Evolutionary conservation across 257 asterid genomes (phyloP), one percentile per base, ranked within the genome.

Genomic region (Eucommia ulmoides): DNA sequence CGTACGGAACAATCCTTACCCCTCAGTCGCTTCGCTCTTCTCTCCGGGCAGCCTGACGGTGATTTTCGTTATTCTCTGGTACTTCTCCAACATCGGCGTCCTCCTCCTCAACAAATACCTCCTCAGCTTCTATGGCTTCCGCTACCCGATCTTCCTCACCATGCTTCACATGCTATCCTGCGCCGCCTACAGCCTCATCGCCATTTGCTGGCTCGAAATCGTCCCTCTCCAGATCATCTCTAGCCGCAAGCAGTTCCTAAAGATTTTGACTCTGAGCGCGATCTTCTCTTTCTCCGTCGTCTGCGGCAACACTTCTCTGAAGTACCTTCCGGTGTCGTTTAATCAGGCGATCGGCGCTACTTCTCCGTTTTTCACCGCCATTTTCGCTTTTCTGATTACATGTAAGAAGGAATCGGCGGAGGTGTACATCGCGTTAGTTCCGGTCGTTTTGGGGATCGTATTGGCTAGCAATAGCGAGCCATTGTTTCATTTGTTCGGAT

Each of bases 401-500:
- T 86, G 80, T 50, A 79, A 78, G 62, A 86, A 76, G 55, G 98
- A 91, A 50, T 64, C 96, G 2, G 92, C 81, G 0, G 92, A 86
- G 83, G 96, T 86, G 20, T 91, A 91, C 53, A 23, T 81, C 1
- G 96, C 98, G 0, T 86, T 91, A 5, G 66, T 91, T 1, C 98
- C 98, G 3, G 98, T 91, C 23, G 96, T 86, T 23, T 53, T 91
- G 15, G 96, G 98, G 42, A 91, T 91, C 24, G 96, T 86, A 2
- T 51, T 91, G 66, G 95, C 98, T 16, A 91, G 96, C 23, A 91
- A 86, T 48, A 86, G 96, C 21, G 98, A 91, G 72, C 98, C 98
- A 2, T 20, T 77, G 51, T 83, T 91, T 55, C 94, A 83, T 60
- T 73, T 87, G 1, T 86, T 91, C 15, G 98, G 98, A 21, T 91